Evolutionary conservation across 148 eudicot species (phyloP).

Genomic region (Silene uniflora): DNA sequence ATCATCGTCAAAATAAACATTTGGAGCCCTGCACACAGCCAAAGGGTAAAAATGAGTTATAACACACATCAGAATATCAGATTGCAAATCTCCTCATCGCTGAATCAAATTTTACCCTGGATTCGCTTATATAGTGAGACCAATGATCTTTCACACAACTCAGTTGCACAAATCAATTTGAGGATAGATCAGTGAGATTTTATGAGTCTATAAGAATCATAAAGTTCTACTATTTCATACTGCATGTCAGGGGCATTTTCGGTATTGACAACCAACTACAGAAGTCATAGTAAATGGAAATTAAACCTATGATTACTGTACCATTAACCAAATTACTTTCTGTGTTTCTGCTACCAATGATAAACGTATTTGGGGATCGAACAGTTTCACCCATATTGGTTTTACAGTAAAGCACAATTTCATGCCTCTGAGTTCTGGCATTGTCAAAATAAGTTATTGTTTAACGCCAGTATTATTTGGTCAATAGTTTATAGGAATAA

Average conservation of each 20-base stretch:
- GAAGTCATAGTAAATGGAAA: too few relatives aligned
- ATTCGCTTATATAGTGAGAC: not conserved
- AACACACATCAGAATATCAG: not conserved
- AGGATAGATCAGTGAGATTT: too few relatives aligned
- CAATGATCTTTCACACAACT: not conserved
- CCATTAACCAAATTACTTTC: not conserved
- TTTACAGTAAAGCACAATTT: not conserved
- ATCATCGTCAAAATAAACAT: conserved; percentile 71
- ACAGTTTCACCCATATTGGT: not conserved
- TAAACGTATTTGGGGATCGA: not conserved
- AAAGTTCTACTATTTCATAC: too few relatives aligned
- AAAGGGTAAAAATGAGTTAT: not conserved
- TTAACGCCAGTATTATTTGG: not conserved
- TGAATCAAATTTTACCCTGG: not conserved
- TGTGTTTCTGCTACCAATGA: not conserved
- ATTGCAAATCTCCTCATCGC: not conserved
- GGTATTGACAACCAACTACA: too few relatives aligned
- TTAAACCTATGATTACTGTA: not conserved
- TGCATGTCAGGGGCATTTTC: too few relatives aligned
- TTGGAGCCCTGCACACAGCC: conserved; percentile 73
- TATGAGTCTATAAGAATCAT: too few relatives aligned
- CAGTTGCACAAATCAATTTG: not conserved
- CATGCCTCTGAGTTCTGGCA: not conserved
- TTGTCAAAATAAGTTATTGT: not conserved
- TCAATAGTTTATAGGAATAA: not conserved